A percentile compares a stretch with the other conserved stretches of the same genome.
Evolutionary conservation across 2,329 filamentous ascomycete genomes (phyloP).

Genomic region (Pleurostoma richardsiae): DNA sequence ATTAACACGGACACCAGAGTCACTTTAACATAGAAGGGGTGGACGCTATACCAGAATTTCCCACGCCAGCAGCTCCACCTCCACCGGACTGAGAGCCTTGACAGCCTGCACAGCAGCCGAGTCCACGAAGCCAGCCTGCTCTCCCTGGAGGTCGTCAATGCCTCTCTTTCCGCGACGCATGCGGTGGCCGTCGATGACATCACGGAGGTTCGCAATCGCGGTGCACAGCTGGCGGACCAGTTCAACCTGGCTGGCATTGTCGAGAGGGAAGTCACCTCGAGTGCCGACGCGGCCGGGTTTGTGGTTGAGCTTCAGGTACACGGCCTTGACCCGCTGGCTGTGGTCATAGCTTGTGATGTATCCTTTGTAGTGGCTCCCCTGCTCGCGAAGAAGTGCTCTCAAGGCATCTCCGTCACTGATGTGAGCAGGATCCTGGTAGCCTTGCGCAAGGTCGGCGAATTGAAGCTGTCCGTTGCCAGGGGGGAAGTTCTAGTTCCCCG

Average conservation of each 20-base stretch:
- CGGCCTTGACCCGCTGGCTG: background rate
- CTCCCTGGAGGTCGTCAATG: background rate
- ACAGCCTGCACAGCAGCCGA: background rate
- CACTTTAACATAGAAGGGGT: background rate
- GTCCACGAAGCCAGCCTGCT: background rate
- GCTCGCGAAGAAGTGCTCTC: background rate
- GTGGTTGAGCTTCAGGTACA: background rate
- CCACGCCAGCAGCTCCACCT: background rate
- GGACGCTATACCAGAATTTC: background rate
- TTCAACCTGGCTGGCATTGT: background rate
- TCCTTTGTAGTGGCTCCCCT: background rate
- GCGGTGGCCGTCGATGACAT: background rate
- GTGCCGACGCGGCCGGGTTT: background rate
- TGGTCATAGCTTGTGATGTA: background rate
- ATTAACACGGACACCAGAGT: background rate
- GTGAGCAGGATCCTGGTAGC: background rate
- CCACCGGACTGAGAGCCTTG: background rate
- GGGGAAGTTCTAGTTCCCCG: background rate
- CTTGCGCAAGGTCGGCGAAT: background rate
- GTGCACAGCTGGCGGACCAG: background rate
- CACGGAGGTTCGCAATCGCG: background rate
- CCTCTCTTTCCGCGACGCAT: background rate
- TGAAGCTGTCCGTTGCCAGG: background rate
- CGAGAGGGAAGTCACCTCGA: background rate
- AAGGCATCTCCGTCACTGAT: background rate